Evolutionary conservation across 179 eudicot genomes (phyloP).

Genomic region (Heliamphora pulchella): DNA sequence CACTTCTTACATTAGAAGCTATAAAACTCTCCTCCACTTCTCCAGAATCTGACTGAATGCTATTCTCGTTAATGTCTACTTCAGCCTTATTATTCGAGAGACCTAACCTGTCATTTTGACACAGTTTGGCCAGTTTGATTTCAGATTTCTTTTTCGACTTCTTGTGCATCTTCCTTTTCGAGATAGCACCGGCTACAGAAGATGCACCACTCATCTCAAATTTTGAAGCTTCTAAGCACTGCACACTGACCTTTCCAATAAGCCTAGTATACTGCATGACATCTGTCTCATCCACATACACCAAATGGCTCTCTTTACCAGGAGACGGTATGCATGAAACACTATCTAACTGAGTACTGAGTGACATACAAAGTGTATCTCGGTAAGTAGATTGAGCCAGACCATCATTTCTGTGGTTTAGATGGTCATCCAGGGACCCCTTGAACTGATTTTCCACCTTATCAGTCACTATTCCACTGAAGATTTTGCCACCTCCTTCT

Average conservation of each 20-base stretch:
- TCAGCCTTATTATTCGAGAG: constrained; percentile 10
- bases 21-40: constrained; percentile 16
- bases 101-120: constrained; percentile 11
- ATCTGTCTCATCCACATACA: constrained; percentile 4
- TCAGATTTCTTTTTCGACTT: constrained; percentile 30
- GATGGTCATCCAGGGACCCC: constrained; percentile 4
- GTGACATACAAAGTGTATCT: not conserved
- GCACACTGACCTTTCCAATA: not conserved
- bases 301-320: constrained; percentile 15
- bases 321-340: not conserved
- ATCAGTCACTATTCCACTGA: constrained; percentile 9
- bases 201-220: constrained; percentile 10
- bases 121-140: constrained; percentile 24
- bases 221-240: constrained; percentile 10
- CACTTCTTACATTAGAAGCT: constrained; percentile 16
- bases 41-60: constrained; percentile 15
- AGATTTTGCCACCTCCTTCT: constrained; percentile 20
- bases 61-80: constrained; percentile 8
- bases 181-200: constrained; percentile 4
- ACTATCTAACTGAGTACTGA: not conserved
- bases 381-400: not conserved
- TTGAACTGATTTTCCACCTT: constrained; percentile 11
- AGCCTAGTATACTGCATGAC: constrained; percentile 14
- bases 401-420: constrained; percentile 11
- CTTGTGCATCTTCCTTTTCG: constrained; percentile 27